Evolutionary conservation across 2,329 filamentous ascomycete species (phyloP).

Genomic region (Fusarium udum): DNA sequence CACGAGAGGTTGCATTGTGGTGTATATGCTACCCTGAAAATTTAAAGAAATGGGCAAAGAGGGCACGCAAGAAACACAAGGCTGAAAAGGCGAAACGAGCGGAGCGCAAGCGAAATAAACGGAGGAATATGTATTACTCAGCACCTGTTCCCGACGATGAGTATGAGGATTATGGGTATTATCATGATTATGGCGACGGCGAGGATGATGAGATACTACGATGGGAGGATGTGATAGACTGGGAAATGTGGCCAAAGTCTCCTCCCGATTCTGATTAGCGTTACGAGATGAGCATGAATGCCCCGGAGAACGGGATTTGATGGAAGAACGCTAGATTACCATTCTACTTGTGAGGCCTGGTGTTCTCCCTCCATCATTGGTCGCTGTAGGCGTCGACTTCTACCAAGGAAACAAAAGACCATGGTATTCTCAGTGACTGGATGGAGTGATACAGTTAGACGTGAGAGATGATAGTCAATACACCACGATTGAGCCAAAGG

Average conservation of each 20-base stretch:
- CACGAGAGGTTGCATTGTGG: not conserved
- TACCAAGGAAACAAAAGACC: too few species aligned
- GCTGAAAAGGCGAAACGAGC: not conserved
- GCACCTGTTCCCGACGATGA: too few species aligned
- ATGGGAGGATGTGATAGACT: constrained; percentile 21
- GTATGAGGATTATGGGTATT: not conserved
- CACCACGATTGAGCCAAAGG: too few species aligned
- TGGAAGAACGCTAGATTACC: too few species aligned
- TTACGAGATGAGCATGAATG: not conserved
- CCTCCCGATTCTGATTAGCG: constrained; percentile 8
- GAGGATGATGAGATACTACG: not conserved
- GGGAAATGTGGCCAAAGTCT: constrained; percentile 12
- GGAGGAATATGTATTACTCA: not conserved
- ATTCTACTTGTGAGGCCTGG: too few species aligned
- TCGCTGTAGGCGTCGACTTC: too few species aligned
- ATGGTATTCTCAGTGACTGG: too few species aligned
- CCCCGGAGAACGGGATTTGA: too few species aligned
- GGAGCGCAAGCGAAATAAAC: not conserved
- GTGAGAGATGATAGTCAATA: too few species aligned
- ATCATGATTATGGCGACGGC: not conserved
- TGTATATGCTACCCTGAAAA: not conserved
- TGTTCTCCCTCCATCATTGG: too few species aligned
- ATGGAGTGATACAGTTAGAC: too few species aligned
- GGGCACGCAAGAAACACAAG: not conserved
- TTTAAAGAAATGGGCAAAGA: not conserved